These are phyloP conservation scores for Casuarina equisetifolia DNA, from an alignment of 306 rosid species.

Conservation along the genomic window DNA sequence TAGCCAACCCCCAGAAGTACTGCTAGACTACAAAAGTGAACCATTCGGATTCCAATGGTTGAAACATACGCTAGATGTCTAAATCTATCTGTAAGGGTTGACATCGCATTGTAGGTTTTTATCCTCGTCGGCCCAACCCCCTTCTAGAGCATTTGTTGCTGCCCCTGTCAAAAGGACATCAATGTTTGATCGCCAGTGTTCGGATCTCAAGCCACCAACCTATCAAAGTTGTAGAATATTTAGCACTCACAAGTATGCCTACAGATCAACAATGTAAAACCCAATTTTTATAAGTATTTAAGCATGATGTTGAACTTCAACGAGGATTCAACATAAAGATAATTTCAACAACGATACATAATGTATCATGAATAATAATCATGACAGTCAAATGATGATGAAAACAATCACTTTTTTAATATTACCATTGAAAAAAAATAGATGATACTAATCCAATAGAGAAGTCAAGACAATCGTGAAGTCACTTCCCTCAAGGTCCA, in stretches of 20 bases:
- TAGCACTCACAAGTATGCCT: constrained; percentile 6
- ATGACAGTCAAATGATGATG: too few species aligned
- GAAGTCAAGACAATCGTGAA: too few species aligned
- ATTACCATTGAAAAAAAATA: too few species aligned
- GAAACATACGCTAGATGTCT: constrained; percentile 93
- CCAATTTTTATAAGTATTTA: neutral
- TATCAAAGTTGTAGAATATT: constrained; percentile 30
- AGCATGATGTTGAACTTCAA: too few species aligned
- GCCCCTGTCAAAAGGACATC: constrained; percentile 56
- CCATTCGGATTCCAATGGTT: constrained; percentile 79
- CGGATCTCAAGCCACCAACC: constrained; percentile 71
- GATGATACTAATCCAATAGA: too few species aligned
- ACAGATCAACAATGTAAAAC: constrained; percentile 2
- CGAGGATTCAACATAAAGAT: too few species aligned
- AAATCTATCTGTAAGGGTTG: constrained; percentile 90
- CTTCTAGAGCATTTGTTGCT: constrained; percentile 54
- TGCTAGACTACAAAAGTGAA: constrained; percentile 74
- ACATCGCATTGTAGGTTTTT: constrained; percentile 70
- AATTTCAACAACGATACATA: too few species aligned
- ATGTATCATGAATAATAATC: too few species aligned
- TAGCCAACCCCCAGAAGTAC: constrained; percentile 77
- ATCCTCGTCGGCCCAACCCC: constrained; percentile 46
- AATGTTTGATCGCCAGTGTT: constrained; percentile 60
- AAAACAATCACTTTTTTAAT: too few species aligned
- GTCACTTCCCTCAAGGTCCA: too few species aligned